Evolutionary conservation across 2,329 filamentous ascomycete species (phyloP).

Genomic region (Arthrobotrys conoides): DNA sequence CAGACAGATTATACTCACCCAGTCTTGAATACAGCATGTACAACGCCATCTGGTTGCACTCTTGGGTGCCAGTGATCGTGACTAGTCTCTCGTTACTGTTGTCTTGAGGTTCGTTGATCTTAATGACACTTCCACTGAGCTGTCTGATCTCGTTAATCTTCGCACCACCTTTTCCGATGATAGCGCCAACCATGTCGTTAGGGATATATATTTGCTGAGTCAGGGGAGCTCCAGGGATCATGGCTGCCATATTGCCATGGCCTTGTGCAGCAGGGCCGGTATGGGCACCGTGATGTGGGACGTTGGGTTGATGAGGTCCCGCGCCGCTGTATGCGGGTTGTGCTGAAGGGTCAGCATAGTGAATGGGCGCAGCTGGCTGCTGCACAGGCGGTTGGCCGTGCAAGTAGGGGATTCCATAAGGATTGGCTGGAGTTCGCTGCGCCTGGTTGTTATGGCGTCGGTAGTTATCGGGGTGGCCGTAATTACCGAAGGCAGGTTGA

Average conservation of each 20-base stretch:
- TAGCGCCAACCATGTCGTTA: constrained; percentile 99
- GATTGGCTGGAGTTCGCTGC: constrained; percentile 81
- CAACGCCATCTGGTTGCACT: constrained; percentile 99
- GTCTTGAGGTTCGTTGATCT: constrained; percentile 99
- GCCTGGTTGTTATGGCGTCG: constrained; percentile 80
- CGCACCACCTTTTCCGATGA: constrained; percentile 97
- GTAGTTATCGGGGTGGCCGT: constrained; percentile 89
- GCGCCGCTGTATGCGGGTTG: constrained; percentile 81
- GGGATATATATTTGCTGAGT: constrained; percentile 99
- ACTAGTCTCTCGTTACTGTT: constrained; percentile 98
- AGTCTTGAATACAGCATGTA: constrained; percentile 99
- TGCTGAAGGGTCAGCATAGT: constrained; percentile 83
- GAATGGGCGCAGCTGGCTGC: constrained; percentile 77
- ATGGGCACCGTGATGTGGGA: constrained; percentile 73
- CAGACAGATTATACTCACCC: constrained; percentile 73
- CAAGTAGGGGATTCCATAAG: constrained; percentile 79
- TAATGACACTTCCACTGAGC: constrained; percentile 97
- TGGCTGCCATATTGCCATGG: constrained; percentile 73
- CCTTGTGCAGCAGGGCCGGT: constrained; percentile 81
- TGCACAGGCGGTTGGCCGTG: constrained; percentile 77
- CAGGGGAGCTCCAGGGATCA: constrained; percentile 84
- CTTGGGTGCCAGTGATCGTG: constrained; percentile 96
- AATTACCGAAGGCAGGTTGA: constrained; percentile 91
- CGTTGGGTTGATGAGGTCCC: constrained; percentile 82
- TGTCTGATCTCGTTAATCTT: constrained; percentile 99